Percentiles rank a stretch among this genome's conserved stretches.
phyloP scores from a whole-genome alignment of 306 rosid species.

The Lupinus albus region DNA sequence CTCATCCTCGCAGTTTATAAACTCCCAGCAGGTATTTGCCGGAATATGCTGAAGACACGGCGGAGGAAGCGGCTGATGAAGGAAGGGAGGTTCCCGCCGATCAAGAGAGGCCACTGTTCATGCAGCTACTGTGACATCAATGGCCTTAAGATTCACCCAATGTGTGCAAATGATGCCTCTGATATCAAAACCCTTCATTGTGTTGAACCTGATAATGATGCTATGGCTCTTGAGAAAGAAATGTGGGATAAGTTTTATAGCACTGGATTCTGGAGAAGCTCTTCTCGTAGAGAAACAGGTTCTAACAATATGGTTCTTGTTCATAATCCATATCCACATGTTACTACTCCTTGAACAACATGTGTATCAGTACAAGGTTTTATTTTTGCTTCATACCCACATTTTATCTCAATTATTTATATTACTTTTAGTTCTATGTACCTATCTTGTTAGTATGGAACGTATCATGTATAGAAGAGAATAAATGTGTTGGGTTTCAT shows the following conservation, averaged over 20 bases:
- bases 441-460: too few relatives aligned
- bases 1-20: conserved; percentile 69
- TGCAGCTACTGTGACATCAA: conserved; percentile 48
- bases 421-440: too few relatives aligned
- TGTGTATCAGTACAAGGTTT: too few relatives aligned
- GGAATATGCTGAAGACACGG: conserved; percentile 46
- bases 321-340: background rate
- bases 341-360: background rate
- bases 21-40: conserved; percentile 72
- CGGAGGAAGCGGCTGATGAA: conserved; percentile 42
- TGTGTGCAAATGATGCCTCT: conserved; percentile 25
- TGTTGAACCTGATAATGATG: conserved; percentile 57
- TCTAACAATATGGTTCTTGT: background rate
- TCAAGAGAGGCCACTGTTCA: conserved; percentile 23
- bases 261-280: conserved; percentile 91
- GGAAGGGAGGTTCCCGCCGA: conserved; percentile 39
- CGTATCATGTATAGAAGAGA: too few relatives aligned
- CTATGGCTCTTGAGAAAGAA: conserved; percentile 74
- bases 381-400: too few relatives aligned
- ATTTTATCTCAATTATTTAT: too few relatives aligned
- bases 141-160: conserved; percentile 42
- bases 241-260: conserved; percentile 83
- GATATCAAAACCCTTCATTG: conserved; percentile 36
- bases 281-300: conserved; percentile 61
- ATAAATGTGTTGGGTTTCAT: too few relatives aligned